These are phyloP conservation scores for Mycosphaerella sp. DNA, from an alignment of 2,329 filamentous ascomycete species.

Conservation along the genomic window DNA sequence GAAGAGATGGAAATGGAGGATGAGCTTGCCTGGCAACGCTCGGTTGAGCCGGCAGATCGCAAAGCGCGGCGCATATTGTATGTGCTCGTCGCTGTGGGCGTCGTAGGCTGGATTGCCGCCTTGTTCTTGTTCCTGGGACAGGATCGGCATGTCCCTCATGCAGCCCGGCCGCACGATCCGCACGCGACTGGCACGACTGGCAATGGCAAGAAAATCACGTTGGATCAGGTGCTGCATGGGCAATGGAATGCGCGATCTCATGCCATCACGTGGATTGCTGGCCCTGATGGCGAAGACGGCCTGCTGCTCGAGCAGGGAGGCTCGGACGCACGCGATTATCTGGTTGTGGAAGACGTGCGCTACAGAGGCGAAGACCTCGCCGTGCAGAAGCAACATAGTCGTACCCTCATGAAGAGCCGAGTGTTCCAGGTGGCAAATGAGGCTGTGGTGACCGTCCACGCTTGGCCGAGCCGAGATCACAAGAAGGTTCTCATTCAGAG, in stretches of 20 bases:
- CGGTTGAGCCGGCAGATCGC: slow-evolving; percentile 54
- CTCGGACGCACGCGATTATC: slow-evolving; percentile 59
- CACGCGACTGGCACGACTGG: slow-evolving; percentile 56
- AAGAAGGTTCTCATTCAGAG: slow-evolving; percentile 81
- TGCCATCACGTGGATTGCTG: slow-evolving; percentile 69
- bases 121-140: slow-evolving; percentile 60
- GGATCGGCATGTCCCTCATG: slow-evolving; percentile 60
- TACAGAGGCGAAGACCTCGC: slow-evolving; percentile 43
- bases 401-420: slow-evolving; percentile 66
- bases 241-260: slow-evolving; percentile 60
- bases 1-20: slow-evolving; percentile 44
- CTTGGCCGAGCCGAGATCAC: slow-evolving; percentile 74
- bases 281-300: slow-evolving; percentile 72
- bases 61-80: slow-evolving; percentile 58
- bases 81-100: slow-evolving; percentile 55
- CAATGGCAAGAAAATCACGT: slow-evolving; percentile 64
- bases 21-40: slow-evolving; percentile 40
- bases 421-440: slow-evolving; percentile 56
- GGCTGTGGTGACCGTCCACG: slow-evolving; percentile 52
- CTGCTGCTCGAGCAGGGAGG: slow-evolving; percentile 68
- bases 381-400: slow-evolving; percentile 47
- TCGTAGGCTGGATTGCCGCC: slow-evolving; percentile 63
- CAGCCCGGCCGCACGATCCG: slow-evolving; percentile 61
- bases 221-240: slow-evolving; percentile 63
- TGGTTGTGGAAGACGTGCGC: slow-evolving; percentile 82